phyloP scores from a whole-genome alignment of 1,139 yeast genomes.

The Magnusiomyces magnusii region DNA sequence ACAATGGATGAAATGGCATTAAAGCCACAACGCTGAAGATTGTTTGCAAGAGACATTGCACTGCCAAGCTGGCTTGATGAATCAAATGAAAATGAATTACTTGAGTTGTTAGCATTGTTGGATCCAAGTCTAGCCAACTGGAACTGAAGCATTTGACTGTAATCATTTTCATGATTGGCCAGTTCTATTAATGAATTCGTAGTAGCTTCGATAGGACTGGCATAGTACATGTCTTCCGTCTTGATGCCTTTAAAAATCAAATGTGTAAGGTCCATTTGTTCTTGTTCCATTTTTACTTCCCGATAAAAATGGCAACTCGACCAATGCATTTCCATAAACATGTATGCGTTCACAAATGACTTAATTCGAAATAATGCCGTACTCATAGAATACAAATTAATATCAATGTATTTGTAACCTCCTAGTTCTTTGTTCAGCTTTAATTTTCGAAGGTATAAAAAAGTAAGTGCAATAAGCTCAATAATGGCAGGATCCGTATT shows the following conservation, averaged over 20 bases:
- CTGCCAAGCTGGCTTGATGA: background rate
- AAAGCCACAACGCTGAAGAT: conserved; percentile 13
- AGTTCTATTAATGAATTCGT: conserved; percentile 10
- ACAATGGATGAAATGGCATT: conserved; percentile 12
- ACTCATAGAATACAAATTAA: background rate
- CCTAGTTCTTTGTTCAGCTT: background rate
- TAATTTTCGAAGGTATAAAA: conserved; percentile 3
- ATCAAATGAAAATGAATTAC: background rate
- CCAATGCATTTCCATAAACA: conserved; percentile 5
- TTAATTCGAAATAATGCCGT: background rate
- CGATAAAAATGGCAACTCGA: background rate
- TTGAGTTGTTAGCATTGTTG: background rate
- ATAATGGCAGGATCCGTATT: background rate
- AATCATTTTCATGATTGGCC: conserved; percentile 9
- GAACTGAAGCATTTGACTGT: conserved; percentile 11
- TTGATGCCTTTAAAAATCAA: background rate
- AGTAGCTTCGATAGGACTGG: conserved; percentile 10
- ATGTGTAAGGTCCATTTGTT: background rate
- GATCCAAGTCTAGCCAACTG: conserved; percentile 10
- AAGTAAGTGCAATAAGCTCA: background rate
- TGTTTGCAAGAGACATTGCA: conserved; percentile 6
- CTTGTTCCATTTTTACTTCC: background rate
- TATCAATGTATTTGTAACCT: background rate
- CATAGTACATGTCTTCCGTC: conserved; percentile 16
- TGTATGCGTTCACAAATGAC: conserved; percentile 1